Evolutionary conservation across 139 green algal genomes (phyloP).

Genomic region (Choricystis sp.): DNA sequence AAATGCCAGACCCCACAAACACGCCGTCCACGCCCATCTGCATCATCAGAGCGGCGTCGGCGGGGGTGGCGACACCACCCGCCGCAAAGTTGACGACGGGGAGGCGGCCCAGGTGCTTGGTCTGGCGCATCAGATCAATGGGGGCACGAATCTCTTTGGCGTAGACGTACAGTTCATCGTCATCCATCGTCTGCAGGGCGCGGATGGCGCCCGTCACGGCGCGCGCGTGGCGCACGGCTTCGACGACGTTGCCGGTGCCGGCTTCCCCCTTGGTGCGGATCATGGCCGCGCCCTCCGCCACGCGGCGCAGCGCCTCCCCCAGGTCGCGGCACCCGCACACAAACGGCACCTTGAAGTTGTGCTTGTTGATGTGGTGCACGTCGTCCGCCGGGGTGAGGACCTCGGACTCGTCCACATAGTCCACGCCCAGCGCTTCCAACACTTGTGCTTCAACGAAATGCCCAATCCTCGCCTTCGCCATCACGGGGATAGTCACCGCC

Average conservation of each 20-base stretch:
- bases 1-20: slow-evolving; percentile 97
- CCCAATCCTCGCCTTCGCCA: slow-evolving; percentile 97
- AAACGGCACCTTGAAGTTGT: slow-evolving; percentile 97
- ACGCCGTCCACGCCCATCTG: slow-evolving; percentile 97
- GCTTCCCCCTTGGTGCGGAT: slow-evolving; percentile 97
- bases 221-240: slow-evolving; percentile 89
- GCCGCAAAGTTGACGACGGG: slow-evolving; percentile 99
- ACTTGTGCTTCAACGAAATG: slow-evolving; percentile 99
- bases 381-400: slow-evolving; percentile 97
- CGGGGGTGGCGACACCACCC: slow-evolving; percentile 93
- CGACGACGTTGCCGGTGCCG: slow-evolving; percentile 95
- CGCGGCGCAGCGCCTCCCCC: slow-evolving; percentile 88
- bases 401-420: slow-evolving; percentile 99
- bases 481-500: slow-evolving; percentile 97
- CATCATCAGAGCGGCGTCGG: slow-evolving; percentile 98
- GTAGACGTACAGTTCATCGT: slow-evolving; percentile 98
- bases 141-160: slow-evolving; percentile 94
- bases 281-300: slow-evolving; percentile 95
- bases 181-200: slow-evolving; percentile 90
- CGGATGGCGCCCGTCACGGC: slow-evolving; percentile 89
- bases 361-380: slow-evolving; percentile 99
- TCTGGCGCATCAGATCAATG: slow-evolving; percentile 81
- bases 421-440: slow-evolving; percentile 82
- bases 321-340: slow-evolving; percentile 98
- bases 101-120: slow-evolving; percentile 66